Evolutionary conservation across 2,329 filamentous ascomycete species (phyloP), one percentile per base, ranked within the genome.

Genomic region (Lecanicillium sp.): DNA sequence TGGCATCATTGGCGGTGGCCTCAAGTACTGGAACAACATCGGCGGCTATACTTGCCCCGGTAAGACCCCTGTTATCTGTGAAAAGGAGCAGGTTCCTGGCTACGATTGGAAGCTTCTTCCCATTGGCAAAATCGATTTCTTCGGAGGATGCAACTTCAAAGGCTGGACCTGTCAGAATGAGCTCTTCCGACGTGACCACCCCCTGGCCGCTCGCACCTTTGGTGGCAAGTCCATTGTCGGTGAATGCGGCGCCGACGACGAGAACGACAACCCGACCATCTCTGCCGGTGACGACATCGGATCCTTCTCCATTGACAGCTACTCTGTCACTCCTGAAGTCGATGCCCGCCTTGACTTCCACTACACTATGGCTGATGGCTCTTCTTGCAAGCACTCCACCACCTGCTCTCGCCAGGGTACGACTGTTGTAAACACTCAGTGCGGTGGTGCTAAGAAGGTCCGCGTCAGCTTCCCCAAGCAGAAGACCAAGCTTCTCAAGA

Each of bases 391-490:
- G 67, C 83, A 94, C 52, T 78, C 76, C 45, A 68, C 75, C 48
- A 56, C 70, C 37, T 94, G 86, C 75, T 75, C 70, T 47, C 67
- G 71, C 40, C 66, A 71, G 13, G 85, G 85, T 52, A 80, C 78
- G 42, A 75, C 73, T 33, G 71, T 95, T 52, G 65, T 77, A 64
- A 95, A 95, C 75, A 77, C 69, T 44, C 87, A 95, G 72, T 96
- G 90, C 59, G 90, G 88, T 75, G 89, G 89, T 62, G 89, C 90
- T 48, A 86, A 74, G 57, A 80, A 78, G 42, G 87, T 95, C 45
- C 79, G 75, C 39, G 80, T 95, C 57, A 64, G 79, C 58, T 78
- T 71, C 62, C 72, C 75, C 47, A 62, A 75, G 42, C 76, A 81
- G 55, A 65, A 75, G 46, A 59, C 71, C 45, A 70, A 72, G 54